Base-by-base conservation (phyloP, 1,284 basidiomycete species). In the Apiotrichum veenhuisii region DNA sequence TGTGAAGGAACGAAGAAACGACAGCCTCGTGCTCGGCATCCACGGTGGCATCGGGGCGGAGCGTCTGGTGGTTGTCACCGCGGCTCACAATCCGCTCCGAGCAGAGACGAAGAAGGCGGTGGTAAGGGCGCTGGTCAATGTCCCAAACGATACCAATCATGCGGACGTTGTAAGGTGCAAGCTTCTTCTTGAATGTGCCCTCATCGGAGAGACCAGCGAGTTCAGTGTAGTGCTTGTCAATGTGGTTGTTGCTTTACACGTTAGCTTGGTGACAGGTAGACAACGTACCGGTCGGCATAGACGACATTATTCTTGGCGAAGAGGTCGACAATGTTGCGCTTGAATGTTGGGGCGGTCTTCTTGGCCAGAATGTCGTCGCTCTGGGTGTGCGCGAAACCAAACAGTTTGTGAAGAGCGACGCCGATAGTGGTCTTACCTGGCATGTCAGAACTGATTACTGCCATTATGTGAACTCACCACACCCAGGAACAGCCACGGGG, bases 401-500 rank as follows among this genome's bases (percentile, higher is more conserved):
- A 96, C 1, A 98, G 80, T 55, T 86, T 80, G 1, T 80, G 63
- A 2, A 98, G 82, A 0, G 92, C 91, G 5, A 96, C 78, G 0
- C 88, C 83, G 12, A 98, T 80, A 0, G 88, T 78, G 0, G 96
- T 98, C 81, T 98, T 98, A 30, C 91, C 89, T 91, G 61, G 5
- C 40, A 11, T 1, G n/a, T 50, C 26, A 58, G 33, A n/a, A 36
- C 40, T 30, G 44, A 30, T 20, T 22, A 18, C 17, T n/a, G 9
- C 20, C 18, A 27, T 33, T n/a, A 52, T 59, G 1, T 9, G 12
- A 18, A 44, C 43, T 44, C 43, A 87, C 94, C 95, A 71, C 88
- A 91, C 3, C 95, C 94, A 23, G 93, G 95, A 43, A 98, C 84
- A 3, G 92, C 93, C 20, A 98, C 78, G 0, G 96, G 93, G 0